These are phyloP conservation scores for Trichoderma citrinoviride DNA, from an alignment of 2,329 filamentous ascomycete genomes.

Conservation along the genomic window DNA sequence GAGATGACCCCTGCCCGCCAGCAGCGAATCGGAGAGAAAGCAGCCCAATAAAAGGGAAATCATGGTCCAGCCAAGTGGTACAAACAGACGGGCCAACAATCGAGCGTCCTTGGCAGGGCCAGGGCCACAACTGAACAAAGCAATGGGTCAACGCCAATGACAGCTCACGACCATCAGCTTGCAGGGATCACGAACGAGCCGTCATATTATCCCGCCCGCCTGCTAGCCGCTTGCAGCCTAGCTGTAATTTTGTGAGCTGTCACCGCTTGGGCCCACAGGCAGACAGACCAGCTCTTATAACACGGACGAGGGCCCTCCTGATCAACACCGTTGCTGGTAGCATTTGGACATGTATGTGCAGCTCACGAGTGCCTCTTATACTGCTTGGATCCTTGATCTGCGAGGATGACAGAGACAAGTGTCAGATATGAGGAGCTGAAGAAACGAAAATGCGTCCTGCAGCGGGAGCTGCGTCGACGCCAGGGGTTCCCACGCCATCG, in stretches of 20 bases:
- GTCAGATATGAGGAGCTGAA: neutral
- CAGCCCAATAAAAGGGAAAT: too few species aligned
- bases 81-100: too few species aligned
- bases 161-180: neutral
- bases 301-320: neutral
- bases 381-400: too few species aligned
- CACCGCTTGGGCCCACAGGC: conserved; percentile 1
- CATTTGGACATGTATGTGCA: neutral
- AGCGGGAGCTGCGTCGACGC: neutral
- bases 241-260: conserved; percentile 8
- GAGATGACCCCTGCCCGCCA: neutral
- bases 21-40: neutral
- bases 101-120: too few species aligned
- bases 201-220: conserved; percentile 7
- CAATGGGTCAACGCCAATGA: neutral
- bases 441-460: neutral
- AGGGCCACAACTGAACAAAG: too few species aligned
- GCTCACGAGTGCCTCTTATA: neutral
- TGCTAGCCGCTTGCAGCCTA: neutral
- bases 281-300: conserved; percentile 6
- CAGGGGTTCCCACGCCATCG: conserved; percentile 6
- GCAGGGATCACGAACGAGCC: neutral
- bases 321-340: neutral
- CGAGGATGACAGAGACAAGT: neutral
- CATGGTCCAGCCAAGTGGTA: too few species aligned